These are phyloP conservation scores for Glarea lozoyensis DNA, from an alignment of 495 filamentous ascomycete genomes.

Conservation along the genomic window DNA sequence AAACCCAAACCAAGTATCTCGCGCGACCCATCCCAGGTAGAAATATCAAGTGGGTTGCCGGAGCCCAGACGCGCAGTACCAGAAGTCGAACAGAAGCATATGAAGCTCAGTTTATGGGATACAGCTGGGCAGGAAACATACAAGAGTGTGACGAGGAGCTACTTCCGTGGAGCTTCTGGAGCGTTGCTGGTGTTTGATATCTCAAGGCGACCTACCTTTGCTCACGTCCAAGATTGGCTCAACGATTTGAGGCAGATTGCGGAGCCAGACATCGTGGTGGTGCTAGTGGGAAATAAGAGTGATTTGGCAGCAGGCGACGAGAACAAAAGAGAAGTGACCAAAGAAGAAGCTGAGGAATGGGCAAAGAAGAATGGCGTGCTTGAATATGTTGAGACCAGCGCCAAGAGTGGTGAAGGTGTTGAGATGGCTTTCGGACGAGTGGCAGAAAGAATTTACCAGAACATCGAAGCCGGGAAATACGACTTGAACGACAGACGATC, in stretches of 20 bases:
- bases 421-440: conserved; percentile 89
- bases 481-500: conserved; percentile 88
- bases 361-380: conserved; percentile 71
- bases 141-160: conserved; percentile 87
- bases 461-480: conserved; percentile 88
- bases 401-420: conserved; percentile 88
- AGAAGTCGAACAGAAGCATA: conserved; percentile 52
- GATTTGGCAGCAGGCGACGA: conserved; percentile 56
- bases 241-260: conserved; percentile 87
- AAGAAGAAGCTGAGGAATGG: conserved; percentile 80
- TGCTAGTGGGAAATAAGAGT: conserved; percentile 90
- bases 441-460: conserved; percentile 87
- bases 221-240: conserved; percentile 80
- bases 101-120: conserved; percentile 80
- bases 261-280: conserved; percentile 86
- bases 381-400: conserved; percentile 90
- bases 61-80: conserved; percentile 22
- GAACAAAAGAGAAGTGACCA: conserved; percentile 69
- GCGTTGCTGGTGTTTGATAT: conserved; percentile 95
- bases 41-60: conserved; percentile 28
- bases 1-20: conserved; percentile 14
- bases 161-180: conserved; percentile 89
- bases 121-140: conserved; percentile 97
- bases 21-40: conserved; percentile 17
- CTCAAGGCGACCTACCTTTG: conserved; percentile 73